phyloP scores from a whole-genome alignment of 2,329 filamentous ascomycete species.

The Diaporthe vexans region DNA sequence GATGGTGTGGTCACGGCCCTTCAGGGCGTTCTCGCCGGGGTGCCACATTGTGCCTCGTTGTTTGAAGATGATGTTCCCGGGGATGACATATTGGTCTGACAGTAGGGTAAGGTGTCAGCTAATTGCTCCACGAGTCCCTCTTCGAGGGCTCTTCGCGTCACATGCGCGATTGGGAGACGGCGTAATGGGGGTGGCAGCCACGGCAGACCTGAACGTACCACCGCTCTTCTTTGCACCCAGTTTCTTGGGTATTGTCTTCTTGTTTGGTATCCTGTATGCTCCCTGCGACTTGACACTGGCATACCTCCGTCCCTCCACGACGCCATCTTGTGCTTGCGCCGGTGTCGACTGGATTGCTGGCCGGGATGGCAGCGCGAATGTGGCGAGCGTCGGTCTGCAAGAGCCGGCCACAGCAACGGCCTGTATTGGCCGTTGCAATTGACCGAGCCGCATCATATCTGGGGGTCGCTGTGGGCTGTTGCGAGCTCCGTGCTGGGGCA shows the following conservation, averaged over 20 bases:
- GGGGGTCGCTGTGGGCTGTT: constrained; percentile 38
- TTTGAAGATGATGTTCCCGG: constrained; percentile 98
- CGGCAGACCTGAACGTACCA: constrained; percentile 66
- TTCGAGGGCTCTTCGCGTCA: neutral
- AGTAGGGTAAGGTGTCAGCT: constrained; percentile 18
- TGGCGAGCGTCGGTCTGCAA: constrained; percentile 44
- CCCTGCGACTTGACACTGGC: constrained; percentile 76
- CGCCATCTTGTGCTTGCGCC: constrained; percentile 48
- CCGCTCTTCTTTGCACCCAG: constrained; percentile 94
- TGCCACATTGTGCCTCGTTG: constrained; percentile 96
- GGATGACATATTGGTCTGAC: constrained; percentile 89
- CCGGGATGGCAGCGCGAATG: constrained; percentile 43
- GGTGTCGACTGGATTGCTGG: constrained; percentile 46
- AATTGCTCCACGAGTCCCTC: neutral
- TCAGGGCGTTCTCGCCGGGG: constrained; percentile 93
- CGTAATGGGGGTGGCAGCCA: neutral
- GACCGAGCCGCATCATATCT: constrained; percentile 57
- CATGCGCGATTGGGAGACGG: neutral
- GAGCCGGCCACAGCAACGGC: constrained; percentile 50
- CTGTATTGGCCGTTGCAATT: constrained; percentile 59
- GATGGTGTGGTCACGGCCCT: constrained; percentile 97
- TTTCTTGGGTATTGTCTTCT: constrained; percentile 80
- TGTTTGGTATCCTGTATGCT: constrained; percentile 74
- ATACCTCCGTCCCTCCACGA: constrained; percentile 65
- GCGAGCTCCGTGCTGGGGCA: constrained; percentile 39